Conservation (phyloP, 805 yeast species). For the Phaffomyces opuntiae region DNA sequence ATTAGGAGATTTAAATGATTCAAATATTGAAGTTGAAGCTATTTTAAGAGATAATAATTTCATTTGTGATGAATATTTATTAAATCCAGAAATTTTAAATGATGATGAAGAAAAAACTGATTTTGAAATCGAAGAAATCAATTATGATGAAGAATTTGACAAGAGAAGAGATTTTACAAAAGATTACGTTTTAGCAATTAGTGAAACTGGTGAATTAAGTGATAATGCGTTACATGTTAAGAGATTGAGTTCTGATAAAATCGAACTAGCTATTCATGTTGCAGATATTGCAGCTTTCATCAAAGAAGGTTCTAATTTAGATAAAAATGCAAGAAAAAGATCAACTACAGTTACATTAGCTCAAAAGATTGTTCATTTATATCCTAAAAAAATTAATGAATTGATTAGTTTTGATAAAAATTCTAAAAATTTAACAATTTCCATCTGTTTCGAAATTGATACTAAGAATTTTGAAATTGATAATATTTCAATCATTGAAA, state of each 20-base stretch:
- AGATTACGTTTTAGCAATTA: slow-evolving; percentile 60
- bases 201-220: slow-evolving; percentile 48
- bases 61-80: slow-evolving; percentile 67
- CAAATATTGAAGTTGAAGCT: slow-evolving; percentile 76
- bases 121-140: slow-evolving; percentile 27
- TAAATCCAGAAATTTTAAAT: slow-evolving; percentile 11
- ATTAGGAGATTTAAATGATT: slow-evolving; percentile 74
- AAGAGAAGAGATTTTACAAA: slow-evolving; percentile 45
- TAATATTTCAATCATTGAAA: slow-evolving; percentile 70
- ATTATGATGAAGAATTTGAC: slow-evolving; percentile 20
- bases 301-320: slow-evolving; percentile 68
- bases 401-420: slow-evolving; percentile 54
- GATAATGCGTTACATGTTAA: slow-evolving; percentile 85
- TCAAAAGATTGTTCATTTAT: slow-evolving; percentile 58
- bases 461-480: slow-evolving; percentile 63
- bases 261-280: slow-evolving; percentile 82
- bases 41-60: slow-evolving; percentile 84
- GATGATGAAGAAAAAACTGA: slow-evolving; percentile 20
- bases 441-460: slow-evolving; percentile 77
- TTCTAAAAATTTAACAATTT: slow-evolving; percentile 56
- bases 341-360: slow-evolving; percentile 85
- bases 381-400: slow-evolving; percentile 60
- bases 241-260: slow-evolving; percentile 46
- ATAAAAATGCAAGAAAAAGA: slow-evolving; percentile 84
- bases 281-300: slow-evolving; percentile 72